A percentile compares a stretch with the other conserved stretches of the same genome.
These are phyloP conservation scores for Boletus pseudo-olivaceus DNA, from an alignment of 768 basidiomycete species.

Conservation along the genomic window DNA sequence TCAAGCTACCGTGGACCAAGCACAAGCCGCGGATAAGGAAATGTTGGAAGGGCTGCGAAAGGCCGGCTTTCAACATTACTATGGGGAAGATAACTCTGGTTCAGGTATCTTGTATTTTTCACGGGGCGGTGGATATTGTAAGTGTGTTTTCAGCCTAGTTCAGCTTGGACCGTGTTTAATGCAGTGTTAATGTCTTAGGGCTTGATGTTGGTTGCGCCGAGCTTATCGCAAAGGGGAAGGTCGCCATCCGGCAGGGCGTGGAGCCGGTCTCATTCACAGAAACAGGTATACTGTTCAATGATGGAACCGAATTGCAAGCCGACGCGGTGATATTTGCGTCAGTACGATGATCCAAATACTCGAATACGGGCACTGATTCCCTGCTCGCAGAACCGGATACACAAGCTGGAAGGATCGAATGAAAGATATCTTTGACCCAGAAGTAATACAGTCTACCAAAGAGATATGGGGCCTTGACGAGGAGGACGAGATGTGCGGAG, in stretches of 20 bases:
- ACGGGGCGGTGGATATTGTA: slow-evolving; percentile 5
- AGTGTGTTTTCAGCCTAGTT: not conserved
- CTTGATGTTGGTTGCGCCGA: slow-evolving; percentile 6
- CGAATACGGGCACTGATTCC: not conserved
- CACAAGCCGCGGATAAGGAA: not conserved
- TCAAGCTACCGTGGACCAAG: not conserved
- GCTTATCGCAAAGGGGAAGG: slow-evolving; percentile 1
- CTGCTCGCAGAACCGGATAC: slow-evolving; percentile 1
- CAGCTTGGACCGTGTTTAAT: not conserved
- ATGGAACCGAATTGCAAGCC: not conserved
- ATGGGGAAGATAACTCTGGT: not conserved
- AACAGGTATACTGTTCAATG: not conserved
- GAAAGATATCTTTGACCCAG: not conserved
- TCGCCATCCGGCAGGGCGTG: not conserved
- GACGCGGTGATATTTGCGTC: slow-evolving; percentile 4
- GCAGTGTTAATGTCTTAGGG: not conserved
- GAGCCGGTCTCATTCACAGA: slow-evolving; percentile 3
- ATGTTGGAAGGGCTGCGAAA: slow-evolving; percentile 4
- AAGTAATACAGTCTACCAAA: slow-evolving; percentile 1
- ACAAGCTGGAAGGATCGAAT: slow-evolving; percentile 2
- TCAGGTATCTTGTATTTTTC: not conserved
- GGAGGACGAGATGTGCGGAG: slow-evolving; percentile 1
- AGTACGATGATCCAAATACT: not conserved
- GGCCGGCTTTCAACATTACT: not conserved
- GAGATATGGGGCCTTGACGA: slow-evolving; percentile 5